Percentiles rank a stretch among this genome's conserved stretches.
Conservation (phyloP, 768 basidiomycete species). For the Boletus insuetus region DNA sequence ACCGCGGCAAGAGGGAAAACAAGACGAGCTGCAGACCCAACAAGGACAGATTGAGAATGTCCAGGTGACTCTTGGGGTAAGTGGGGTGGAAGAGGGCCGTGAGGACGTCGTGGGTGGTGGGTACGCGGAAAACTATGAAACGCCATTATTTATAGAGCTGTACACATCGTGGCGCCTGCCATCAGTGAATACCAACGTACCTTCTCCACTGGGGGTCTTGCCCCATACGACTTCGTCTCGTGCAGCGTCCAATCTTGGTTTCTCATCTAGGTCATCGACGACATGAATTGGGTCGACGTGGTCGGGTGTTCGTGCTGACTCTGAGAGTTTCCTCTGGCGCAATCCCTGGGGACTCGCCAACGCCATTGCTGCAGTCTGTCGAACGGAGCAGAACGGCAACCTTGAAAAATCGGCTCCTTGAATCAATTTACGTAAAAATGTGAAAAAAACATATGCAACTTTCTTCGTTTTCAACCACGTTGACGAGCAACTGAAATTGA, state of each 20-base stretch:
- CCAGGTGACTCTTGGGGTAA: slow-evolving; percentile 85
- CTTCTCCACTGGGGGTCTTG: slow-evolving; percentile 79
- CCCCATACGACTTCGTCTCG: slow-evolving; percentile 78
- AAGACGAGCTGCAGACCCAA: slow-evolving; percentile 76
- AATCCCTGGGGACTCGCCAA: slow-evolving; percentile 19
- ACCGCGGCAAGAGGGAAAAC: slow-evolving; percentile 62
- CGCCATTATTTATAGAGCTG: slow-evolving; percentile 1
- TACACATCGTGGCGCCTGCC: background rate
- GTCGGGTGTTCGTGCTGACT: background rate
- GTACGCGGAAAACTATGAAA: slow-evolving; percentile 80
- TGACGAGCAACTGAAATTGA: background rate
- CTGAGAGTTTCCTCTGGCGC: slow-evolving; percentile 20
- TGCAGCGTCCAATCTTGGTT: background rate
- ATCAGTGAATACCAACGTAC: slow-evolving; percentile 36
- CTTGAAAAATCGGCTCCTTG: background rate
- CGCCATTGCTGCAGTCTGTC: slow-evolving; percentile 15
- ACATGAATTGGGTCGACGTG: background rate
- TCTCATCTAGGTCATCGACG: slow-evolving; percentile 11
- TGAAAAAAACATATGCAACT: background rate
- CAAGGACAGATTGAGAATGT: slow-evolving; percentile 78
- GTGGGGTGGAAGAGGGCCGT: slow-evolving; percentile 81
- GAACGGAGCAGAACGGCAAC: background rate
- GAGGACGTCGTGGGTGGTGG: slow-evolving; percentile 87
- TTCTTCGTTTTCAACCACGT: background rate
- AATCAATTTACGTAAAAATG: slow-evolving; percentile 16